Evolutionary conservation across 805 yeast species (phyloP).

Genomic region (Ogataea neopini): DNA sequence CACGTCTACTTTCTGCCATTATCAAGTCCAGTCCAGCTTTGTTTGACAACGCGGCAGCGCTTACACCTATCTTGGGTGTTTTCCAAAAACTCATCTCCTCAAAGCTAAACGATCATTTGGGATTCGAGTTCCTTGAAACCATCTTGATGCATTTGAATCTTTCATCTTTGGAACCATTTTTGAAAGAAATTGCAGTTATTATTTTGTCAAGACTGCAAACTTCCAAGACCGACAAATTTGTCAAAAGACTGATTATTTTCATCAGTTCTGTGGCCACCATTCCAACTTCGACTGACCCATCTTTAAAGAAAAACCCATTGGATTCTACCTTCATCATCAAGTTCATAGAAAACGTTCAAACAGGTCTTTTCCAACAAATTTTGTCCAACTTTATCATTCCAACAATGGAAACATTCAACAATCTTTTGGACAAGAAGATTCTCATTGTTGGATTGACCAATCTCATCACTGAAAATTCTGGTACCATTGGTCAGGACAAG

Average conservation of each 20-base stretch:
- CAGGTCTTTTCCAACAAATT: constrained; percentile 54
- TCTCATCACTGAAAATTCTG: constrained; percentile 43
- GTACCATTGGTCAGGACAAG: constrained; percentile 38
- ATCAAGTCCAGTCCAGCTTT: constrained; percentile 47
- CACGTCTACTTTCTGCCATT: constrained; percentile 73
- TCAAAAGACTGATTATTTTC: constrained; percentile 68
- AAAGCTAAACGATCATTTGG: constrained; percentile 73
- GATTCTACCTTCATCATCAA: constrained; percentile 50
- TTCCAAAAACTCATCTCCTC: constrained; percentile 92
- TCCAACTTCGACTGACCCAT: constrained; percentile 27
- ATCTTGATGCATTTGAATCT: constrained; percentile 62
- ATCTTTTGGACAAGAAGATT: constrained; percentile 45
- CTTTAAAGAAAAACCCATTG: constrained; percentile 25
- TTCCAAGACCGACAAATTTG: constrained; percentile 79
- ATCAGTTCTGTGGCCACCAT: constrained; percentile 38
- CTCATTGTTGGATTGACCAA: constrained; percentile 51
- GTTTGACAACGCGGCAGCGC: constrained; percentile 40
- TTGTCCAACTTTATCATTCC: constrained; percentile 52
- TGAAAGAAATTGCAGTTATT: constrained; percentile 73
- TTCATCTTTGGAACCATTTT: constrained; percentile 47
- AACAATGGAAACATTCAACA: constrained; percentile 43
- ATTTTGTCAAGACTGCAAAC: constrained; percentile 78
- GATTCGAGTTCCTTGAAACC: constrained; percentile 79
- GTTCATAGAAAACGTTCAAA: constrained; percentile 74
- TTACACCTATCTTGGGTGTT: constrained; percentile 91